A percentile compares a stretch with the other conserved stretches of the same genome.
These are phyloP conservation scores for Pseudognaphalium luteoalbum DNA, from an alignment of 129 eudicot genomes.

Conservation along the genomic window DNA sequence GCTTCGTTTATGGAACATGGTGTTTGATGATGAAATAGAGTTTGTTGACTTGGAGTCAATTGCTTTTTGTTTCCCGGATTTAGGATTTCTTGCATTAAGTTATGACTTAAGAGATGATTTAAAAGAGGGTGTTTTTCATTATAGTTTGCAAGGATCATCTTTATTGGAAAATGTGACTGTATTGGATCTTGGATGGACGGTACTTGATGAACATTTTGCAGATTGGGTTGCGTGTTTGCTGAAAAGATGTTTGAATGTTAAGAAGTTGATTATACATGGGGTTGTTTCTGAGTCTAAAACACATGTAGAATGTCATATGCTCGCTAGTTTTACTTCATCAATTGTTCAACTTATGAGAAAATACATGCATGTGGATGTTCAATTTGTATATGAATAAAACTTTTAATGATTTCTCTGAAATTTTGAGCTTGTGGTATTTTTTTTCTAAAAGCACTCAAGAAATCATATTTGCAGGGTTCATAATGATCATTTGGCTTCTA, in stretches of 20 bases:
- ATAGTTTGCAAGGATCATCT: constrained; percentile 52
- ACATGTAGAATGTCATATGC: constrained; percentile 60
- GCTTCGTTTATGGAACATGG: constrained; percentile 75
- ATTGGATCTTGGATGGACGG: constrained; percentile 80
- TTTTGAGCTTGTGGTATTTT: background rate
- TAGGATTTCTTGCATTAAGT: constrained; percentile 59
- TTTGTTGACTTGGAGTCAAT: constrained; percentile 67
- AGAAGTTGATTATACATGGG: constrained; percentile 63
- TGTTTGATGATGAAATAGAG: constrained; percentile 80
- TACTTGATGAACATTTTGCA: constrained; percentile 57
- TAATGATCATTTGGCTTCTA: constrained; percentile 7
- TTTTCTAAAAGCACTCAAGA: background rate
- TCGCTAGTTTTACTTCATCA: constrained; percentile 66
- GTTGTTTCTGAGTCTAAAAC: constrained; percentile 60
- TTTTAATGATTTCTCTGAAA: background rate
- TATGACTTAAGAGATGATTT: constrained; percentile 63
- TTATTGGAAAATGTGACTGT: constrained; percentile 53
- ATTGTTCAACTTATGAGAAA: constrained; percentile 70
- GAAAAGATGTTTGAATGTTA: constrained; percentile 52
- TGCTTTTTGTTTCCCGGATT: constrained; percentile 57
- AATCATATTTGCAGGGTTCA: background rate
- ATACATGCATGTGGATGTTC: constrained; percentile 60
- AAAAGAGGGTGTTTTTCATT: constrained; percentile 55
- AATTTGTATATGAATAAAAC: constrained; percentile 54
- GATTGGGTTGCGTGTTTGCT: constrained; percentile 63